These are phyloP conservation scores for Fagus sylvatica DNA, from an alignment of 306 rosid species.

Conservation along the genomic window DNA sequence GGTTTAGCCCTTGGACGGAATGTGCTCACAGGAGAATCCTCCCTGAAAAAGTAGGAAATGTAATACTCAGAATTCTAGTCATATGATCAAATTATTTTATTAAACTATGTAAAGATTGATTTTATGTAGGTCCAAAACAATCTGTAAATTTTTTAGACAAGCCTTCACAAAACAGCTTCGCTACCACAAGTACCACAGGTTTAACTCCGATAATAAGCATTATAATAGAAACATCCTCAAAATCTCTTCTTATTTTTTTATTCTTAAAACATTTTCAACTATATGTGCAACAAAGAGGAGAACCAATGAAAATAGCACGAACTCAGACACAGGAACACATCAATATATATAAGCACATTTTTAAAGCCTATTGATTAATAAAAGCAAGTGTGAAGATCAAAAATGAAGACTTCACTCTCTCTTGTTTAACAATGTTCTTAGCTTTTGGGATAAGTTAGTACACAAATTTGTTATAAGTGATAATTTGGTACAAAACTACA, in stretches of 20 bases:
- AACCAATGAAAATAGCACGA: neutral
- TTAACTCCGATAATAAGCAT: neutral
- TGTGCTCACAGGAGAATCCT: constrained; percentile 76
- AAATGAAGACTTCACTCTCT: neutral
- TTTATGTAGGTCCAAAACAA: neutral
- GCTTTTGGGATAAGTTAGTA: neutral
- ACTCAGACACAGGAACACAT: neutral
- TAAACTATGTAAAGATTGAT: neutral
- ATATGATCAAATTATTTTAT: neutral
- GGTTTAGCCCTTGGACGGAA: constrained; percentile 91
- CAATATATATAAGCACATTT: neutral
- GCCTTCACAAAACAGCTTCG: neutral
- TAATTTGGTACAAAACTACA: neutral
- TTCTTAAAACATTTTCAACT: neutral
- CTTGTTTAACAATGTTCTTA: neutral
- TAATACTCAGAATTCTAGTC: constrained; percentile 14
- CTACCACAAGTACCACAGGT: neutral
- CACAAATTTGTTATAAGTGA: no score
- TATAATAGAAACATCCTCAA: neutral
- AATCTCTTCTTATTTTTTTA: neutral
- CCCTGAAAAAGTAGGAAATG: constrained; percentile 56
- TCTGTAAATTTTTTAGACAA: no score
- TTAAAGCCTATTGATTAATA: no score
- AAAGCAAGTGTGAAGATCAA: neutral
- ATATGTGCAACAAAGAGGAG: neutral